Evolutionary conservation across 768 basidiomycete genomes (phyloP), one percentile per base, ranked within the genome.

Genomic region (Leccinum boreale): DNA sequence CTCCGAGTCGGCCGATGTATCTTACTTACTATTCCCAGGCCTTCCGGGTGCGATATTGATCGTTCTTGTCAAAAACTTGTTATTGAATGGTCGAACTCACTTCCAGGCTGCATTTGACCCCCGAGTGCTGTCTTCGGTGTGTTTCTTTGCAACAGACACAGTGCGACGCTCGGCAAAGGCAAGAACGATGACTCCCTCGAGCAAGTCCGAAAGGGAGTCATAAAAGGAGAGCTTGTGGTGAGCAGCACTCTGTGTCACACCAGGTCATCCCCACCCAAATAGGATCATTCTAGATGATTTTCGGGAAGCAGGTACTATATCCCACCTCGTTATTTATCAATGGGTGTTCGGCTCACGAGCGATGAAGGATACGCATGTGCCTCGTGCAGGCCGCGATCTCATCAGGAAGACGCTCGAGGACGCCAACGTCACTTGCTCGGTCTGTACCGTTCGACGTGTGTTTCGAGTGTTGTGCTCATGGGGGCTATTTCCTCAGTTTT

Each of bases 141-240:
- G 94, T 74, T 98, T 92, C 77, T 98, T 98, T 67, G 93, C 90
- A 2, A 98, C 96, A 14, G 94, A 96, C 70, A 98, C 72, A 79
- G 79, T 50, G 91, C 91, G 1, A 85, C 92, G 0, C 85, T 98
- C 21, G 94, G 95, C 5, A 88, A 86, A 67, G 89, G 91, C 7
- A 85, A 87, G 66, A 84, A 81, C 28, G 95, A 96, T 65, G 85
- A 98, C 70, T 85, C 92, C 3, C 85, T 98, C 48, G 73, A 75
- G 46, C 83, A 83, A 55, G 91, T 92, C 49, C 77, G 75, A 47
- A 84, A 83, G 2, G 94, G 95, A 2, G 89, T 92, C 57, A 70
- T 98, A 57, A 92, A 92, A 66, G 92, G 89, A 47, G 94, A 97
- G 68, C 74, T 97, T 12, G 86, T 92, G 63, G 91, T 91, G 73